phyloP scores from a whole-genome alignment of 306 rosid genomes.

The Rosa multiflora region DNA sequence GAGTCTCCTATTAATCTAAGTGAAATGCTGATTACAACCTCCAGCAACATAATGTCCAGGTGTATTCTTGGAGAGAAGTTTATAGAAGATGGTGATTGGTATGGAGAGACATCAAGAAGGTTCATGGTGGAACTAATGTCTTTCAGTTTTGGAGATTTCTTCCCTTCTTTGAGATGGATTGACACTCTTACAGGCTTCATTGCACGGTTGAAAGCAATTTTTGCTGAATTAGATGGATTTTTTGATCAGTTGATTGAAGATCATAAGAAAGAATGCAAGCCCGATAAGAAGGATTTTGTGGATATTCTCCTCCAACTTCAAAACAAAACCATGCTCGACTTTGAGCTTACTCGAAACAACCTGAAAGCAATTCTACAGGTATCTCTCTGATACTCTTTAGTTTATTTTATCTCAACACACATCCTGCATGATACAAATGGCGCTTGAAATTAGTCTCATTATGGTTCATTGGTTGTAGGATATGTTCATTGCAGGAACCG shows the following conservation, averaged over 20 bases:
- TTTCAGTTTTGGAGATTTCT: constrained; percentile 36
- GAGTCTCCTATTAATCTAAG: constrained; percentile 15
- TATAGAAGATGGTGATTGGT: constrained; percentile 7
- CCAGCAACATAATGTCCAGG: constrained; percentile 26
- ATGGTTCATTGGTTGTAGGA: constrained; percentile 36
- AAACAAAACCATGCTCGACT: background rate
- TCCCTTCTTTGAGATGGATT: constrained; percentile 36
- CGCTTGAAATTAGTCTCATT: background rate
- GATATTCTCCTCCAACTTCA: constrained; percentile 27
- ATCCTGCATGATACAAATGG: background rate
- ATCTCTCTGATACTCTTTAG: background rate
- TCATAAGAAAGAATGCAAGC: background rate
- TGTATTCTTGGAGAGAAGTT: constrained; percentile 33
- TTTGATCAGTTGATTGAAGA: constrained; percentile 35
- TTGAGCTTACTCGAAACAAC: constrained; percentile 9
- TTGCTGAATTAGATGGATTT: constrained; percentile 20
- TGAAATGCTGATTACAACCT: constrained; percentile 24
- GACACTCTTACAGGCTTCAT: constrained; percentile 30
- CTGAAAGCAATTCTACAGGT: constrained; percentile 29
- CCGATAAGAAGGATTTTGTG: constrained; percentile 1
- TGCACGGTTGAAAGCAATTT: constrained; percentile 6
- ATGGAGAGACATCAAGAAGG: constrained; percentile 17
- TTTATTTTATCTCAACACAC: background rate
- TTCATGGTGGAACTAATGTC: background rate
- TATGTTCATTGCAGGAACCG: constrained; percentile 46